Evolutionary conservation across 352 stramenopile genomes (phyloP), one percentile per base, ranked within the genome.

Genomic region (Phytophthora brassicae): DNA sequence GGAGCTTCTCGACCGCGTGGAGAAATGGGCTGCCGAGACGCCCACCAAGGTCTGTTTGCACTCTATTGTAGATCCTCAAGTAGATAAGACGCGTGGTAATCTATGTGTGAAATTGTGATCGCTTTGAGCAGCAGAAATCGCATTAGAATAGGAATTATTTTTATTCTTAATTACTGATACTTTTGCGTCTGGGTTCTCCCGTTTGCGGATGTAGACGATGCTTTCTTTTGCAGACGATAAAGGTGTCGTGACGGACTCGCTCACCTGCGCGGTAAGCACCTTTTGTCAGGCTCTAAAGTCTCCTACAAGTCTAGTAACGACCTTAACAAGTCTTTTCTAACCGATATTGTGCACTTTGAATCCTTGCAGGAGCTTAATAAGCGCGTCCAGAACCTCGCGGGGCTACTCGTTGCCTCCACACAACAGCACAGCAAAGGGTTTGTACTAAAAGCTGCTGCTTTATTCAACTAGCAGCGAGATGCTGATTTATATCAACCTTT

Each of bases 191-290:
- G n/a, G n/a, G n/a, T 63, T 17, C 53, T 19, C 22, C 22, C 52
- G 22, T 47, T 66, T 65, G 26, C 19, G 58, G 17, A 8, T 68
- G 14, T 63, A 92, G 84, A 80, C 73, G 12, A 83, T 94, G 68
- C 70, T 90, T 23, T 90, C 83, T 24, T 94, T 94, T 51, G 80
- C 79, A 29, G 80, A 94, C 28, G 83, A 94, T 50, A 85, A 84
- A 28, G 86, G 81, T 13, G 42, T 54, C 5, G 56, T 84, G 38
- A 80, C 70, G 3, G 60, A 75, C 11, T 77, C 81, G 13, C 74
- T 92, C 17, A 88, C 71, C 1, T 89, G 78, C 31, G 57, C 44
- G 48, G 84, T 92, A 79, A 56, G 69, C 42, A 23, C 4, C n/a
- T 46, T 35, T 39, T 28, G 20, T 46, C 2, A 4, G 0, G 4